Evolutionary conservation across 352 stramenopile species (phyloP), one percentile per base, ranked within the genome.

Genomic region (Globisporangium orthogonon): DNA sequence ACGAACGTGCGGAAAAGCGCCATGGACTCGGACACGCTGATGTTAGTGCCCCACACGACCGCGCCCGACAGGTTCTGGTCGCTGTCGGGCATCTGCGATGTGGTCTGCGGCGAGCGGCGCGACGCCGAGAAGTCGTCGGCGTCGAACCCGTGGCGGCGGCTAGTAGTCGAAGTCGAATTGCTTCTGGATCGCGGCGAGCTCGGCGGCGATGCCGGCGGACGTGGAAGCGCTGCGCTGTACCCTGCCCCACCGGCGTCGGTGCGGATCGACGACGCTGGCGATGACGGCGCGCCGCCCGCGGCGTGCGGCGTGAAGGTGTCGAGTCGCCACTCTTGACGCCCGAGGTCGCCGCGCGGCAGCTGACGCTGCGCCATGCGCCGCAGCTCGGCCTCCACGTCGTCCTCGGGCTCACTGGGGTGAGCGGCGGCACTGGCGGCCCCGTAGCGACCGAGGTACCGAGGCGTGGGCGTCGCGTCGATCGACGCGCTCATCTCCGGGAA

Each of bases 41-140:
- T 93, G 61, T 96, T 96, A 7, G 94, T 98, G 44, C 93, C 93
- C 87, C 89, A 97, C 4, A 98, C 94, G 13, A 98, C 88, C 1
- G 91, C 87, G 10, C 90, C 83, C 0, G 71, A 82, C 17, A 90
- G 83, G 46, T 76, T 67, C 56, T 79, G 48, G 40, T 94, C 83
- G 15, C 41, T 58, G 0, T 67, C 64, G 15, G 61, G 52, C 53
- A 56, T 43, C 9, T 60, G 58, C 7, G 65, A 58, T 30, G 50
- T 45, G 3, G 52, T 58, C 46, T 28, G 48, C 54, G 11, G 74
- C 61, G 30, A 61, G 50, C 31, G 69, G 64, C 54, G 63, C 9
- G 78, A 84, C 6, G 68, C 62, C 13, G 75, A 85, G 41, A 68
- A 65, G 46, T 74, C 58, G 48, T 62, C 65, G 15, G 33, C 43